Evolutionary conservation across 2,329 filamentous ascomycete genomes (phyloP).

Genomic region (Pseudopithomyces chartarum): DNA sequence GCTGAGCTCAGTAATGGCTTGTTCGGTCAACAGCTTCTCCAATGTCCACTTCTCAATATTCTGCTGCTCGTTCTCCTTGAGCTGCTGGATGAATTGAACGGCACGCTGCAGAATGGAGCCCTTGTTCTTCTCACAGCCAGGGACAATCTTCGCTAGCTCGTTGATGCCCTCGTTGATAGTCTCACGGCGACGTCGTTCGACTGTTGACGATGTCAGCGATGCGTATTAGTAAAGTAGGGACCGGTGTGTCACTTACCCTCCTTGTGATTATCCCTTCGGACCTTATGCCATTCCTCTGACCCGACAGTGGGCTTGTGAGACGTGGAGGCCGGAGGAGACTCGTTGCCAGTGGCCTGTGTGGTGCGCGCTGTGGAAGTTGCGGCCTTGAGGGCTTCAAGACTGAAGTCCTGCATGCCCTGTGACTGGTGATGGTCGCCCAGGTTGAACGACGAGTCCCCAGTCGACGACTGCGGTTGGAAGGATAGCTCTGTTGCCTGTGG

Average conservation of each 20-base stretch:
- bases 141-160: slow-evolving; percentile 95
- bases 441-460: slow-evolving; percentile 51
- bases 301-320: slow-evolving; percentile 82
- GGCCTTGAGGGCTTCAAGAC: slow-evolving; percentile 57
- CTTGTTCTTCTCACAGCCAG: slow-evolving; percentile 98
- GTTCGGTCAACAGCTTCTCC: slow-evolving; percentile 87
- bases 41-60: slow-evolving; percentile 95
- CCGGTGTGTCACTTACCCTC: slow-evolving; percentile 68
- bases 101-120: slow-evolving; percentile 93
- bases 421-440: slow-evolving; percentile 51
- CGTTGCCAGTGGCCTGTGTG: slow-evolving; percentile 44
- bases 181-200: slow-evolving; percentile 93
- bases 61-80: slow-evolving; percentile 91
- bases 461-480: slow-evolving; percentile 53
- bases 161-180: slow-evolving; percentile 99
- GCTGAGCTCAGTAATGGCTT: slow-evolving; percentile 86
- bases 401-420: slow-evolving; percentile 45
- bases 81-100: slow-evolving; percentile 90
- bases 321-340: slow-evolving; percentile 40
- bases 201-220: slow-evolving; percentile 53
- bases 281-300: slow-evolving; percentile 96
- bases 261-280: slow-evolving; percentile 97
- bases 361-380: slow-evolving; percentile 53
- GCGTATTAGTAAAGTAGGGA: neutral
- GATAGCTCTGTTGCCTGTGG: slow-evolving; percentile 61